Conservation (phyloP, 306 rosid species). For the Vigna radiata region DNA sequence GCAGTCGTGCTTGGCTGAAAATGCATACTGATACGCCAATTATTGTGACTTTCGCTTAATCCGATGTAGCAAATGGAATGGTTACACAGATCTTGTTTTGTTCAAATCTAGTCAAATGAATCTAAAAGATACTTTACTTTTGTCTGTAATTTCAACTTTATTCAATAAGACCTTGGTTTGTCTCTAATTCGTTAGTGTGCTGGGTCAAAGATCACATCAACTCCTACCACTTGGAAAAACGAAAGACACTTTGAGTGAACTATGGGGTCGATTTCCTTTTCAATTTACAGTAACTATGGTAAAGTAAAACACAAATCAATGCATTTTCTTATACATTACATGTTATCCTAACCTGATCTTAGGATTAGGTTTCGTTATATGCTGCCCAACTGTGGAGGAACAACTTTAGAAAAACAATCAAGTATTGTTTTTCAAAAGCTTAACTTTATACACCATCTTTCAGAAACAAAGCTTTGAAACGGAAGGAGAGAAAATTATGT, state of each 20-base stretch:
- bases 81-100: conserved; percentile 31
- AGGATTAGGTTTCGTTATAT: not conserved
- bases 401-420: not conserved
- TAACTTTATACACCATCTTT: not conserved
- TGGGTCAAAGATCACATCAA: conserved; percentile 56
- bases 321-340: conserved; percentile 8
- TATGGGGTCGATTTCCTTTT: conserved; percentile 41
- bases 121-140: conserved; percentile 51
- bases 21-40: conserved; percentile 41
- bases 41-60: conserved; percentile 42
- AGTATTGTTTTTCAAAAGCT: not conserved
- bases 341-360: conserved; percentile 16
- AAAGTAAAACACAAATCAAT: conserved; percentile 24
- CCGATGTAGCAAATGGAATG: conserved; percentile 34
- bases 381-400: not conserved
- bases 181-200: conserved; percentile 46
- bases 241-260: conserved; percentile 37
- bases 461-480: not conserved
- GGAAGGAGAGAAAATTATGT: conserved; percentile 3
- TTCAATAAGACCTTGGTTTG: conserved; percentile 35
- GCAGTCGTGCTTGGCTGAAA: conserved; percentile 33
- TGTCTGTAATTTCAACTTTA: conserved; percentile 31
- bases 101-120: conserved; percentile 43
- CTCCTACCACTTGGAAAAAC: conserved; percentile 38
- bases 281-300: conserved; percentile 31